Evolutionary conservation across 345 rosid genomes (phyloP), one percentile per base, ranked within the genome.

Genomic region (Citrus maxima): DNA sequence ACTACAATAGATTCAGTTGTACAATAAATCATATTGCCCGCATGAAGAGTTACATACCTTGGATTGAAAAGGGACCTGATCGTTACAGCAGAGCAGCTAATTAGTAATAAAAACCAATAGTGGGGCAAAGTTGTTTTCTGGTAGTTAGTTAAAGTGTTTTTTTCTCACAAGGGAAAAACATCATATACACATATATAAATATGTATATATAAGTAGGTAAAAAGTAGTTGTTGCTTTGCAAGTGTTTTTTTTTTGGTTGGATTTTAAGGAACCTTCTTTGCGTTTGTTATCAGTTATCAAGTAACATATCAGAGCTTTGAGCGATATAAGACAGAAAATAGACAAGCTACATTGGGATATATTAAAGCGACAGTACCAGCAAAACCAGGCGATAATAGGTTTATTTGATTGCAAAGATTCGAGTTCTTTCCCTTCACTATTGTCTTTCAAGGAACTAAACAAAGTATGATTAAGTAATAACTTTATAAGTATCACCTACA

Each of bases 211-310:
- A 7, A 65, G 83, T 88, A 86, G 93, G 93, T 90, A 71, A 77
- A 59, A 64, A 38, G 91, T 77, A 70, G 56, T 74, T 90, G 93
- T 90, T 88, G 91, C 91, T 87, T 87, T 82, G 80, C 82, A 40
- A 38, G 56, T 76, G 59, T 42, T 6, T 58, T 74, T 69, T 37
- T 37, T 74, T 72, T 5, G 37, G 37, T 80, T 82, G 77, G 64
- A 70, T 60, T 83, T 72, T 25, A 87, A 83, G 90, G 70, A 86
- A 88, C 84, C 81, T n/a, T 37, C 61, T 46, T 72, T 28, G 68
- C 69, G 73, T 79, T 76, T 82, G 82, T 78, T 79, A 71, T 60
- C 77, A 69, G 77, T 55, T 80, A 71, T 60, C 75, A 55, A 74
- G 59, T 69, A 82, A 79, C 77, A 73, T 66, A 4, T 14, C 21